Conservation (phyloP, 2,329 filamentous ascomycete species). For the Trichoderma koningii region DNA sequence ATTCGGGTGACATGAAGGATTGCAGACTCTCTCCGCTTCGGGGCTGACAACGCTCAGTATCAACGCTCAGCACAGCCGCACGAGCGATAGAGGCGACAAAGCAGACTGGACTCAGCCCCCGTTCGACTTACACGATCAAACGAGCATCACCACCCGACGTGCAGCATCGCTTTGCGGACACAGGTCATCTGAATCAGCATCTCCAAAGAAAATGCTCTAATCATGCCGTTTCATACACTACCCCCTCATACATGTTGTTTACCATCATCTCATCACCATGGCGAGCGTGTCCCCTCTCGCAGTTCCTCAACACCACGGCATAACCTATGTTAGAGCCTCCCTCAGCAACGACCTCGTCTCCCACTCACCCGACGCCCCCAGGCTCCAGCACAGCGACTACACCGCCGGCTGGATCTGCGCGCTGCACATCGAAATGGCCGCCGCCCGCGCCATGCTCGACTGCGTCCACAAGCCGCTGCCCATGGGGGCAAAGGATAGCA, state of each 20-base stretch:
- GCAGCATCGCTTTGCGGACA: too few relatives aligned
- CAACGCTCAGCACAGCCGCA: too few relatives aligned
- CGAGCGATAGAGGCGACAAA: too few relatives aligned
- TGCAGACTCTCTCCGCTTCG: too few relatives aligned
- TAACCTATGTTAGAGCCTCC: background rate
- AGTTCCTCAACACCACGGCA: background rate
- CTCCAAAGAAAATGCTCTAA: background rate
- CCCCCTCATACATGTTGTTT: background rate
- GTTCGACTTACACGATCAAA: too few relatives aligned
- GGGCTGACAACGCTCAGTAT: too few relatives aligned
- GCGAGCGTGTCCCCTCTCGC: background rate
- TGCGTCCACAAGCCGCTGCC: conserved; percentile 30
- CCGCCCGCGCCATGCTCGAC: conserved; percentile 38
- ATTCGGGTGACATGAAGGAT: too few relatives aligned
- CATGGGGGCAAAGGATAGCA: conserved; percentile 21
- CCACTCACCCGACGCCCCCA: background rate
- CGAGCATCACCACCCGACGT: too few relatives aligned
- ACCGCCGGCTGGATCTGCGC: conserved; percentile 41
- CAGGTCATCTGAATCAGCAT: too few relatives aligned
- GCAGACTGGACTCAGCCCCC: too few relatives aligned
- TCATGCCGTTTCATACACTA: background rate
- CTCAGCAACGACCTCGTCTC: background rate
- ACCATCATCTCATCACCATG: background rate
- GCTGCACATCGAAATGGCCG: conserved; percentile 38
- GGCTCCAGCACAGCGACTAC: conserved; percentile 30